Base-by-base conservation (phyloP, 2,329 filamentous ascomycete genomes). In the Colletotrichum eremochloae region DNA sequence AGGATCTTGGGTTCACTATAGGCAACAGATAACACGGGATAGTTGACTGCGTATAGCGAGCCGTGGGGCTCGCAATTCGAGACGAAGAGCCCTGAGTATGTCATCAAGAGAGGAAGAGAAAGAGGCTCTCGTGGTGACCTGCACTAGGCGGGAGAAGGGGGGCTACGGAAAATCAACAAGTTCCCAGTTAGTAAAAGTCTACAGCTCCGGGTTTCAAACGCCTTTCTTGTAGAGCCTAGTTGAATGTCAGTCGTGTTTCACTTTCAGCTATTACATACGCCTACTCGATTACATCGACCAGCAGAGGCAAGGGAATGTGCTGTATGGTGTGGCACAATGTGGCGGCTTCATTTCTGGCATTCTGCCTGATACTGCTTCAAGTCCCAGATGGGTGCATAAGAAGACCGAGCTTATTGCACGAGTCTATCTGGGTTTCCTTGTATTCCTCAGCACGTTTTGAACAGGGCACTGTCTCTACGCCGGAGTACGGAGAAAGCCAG, bases 131-230 rank as follows among this genome's bases (percentile, higher is more conserved):
- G 2, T 8, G 6, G 24, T 8, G 20, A 24, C 29, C 14, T 18
- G 18, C 38, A 56, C 12, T n/a, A 5, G 8, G 12, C 18, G 52
- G 20, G 52, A 64, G 29, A 48, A 62, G 4, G 20, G 20, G 31
- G 11, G 12, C 31, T 1, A 3, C 3, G 5, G 48, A 50, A 33
- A 24, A 9, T 42, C 56, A 29, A 52, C 18, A 31, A 7, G 24
- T 33, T 15, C 12, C 33, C 31, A 15, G 4, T 24, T 12, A 8
- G 36, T 29, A 11, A 53, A 68, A 68, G 69, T 68, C 58, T 29
- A 60, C 65, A 50, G 58, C 36, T 68, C 52, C 65, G 64, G 44
- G 64, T 62, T 24, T 42, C 15, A 31, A 29, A 33, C 52, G 9
- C 38, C 6, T n/a, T 29, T 2, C 2, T 24, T n/a, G 20, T n/a